These are phyloP conservation scores for Solanum microdontum DNA, from an alignment of 257 asterid genomes.

Conservation along the genomic window DNA sequence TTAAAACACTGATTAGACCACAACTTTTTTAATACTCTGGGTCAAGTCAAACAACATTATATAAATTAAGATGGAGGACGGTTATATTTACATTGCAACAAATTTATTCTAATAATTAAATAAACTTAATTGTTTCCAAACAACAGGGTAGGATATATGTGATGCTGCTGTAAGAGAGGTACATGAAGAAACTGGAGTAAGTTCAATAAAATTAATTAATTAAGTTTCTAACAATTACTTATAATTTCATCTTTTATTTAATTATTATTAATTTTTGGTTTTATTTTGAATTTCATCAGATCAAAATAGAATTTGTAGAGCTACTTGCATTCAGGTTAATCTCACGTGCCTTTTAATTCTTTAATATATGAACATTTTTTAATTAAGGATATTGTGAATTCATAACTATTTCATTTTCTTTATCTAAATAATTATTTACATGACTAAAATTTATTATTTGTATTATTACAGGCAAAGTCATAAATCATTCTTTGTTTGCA, in stretches of 20 bases:
- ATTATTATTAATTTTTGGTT: background rate
- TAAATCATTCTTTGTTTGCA: conserved; percentile 69
- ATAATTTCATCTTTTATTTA: background rate
- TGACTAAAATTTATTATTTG: background rate
- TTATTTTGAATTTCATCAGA: conserved; percentile 25
- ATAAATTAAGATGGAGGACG: too few species aligned
- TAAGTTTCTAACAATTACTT: background rate
- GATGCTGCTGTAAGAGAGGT: conserved; percentile 92
- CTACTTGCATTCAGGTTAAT: conserved; percentile 64
- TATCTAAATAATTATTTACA: background rate
- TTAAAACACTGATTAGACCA: too few species aligned
- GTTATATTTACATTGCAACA: background rate
- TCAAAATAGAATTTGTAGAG: conserved; percentile 63
- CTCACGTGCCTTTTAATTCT: background rate
- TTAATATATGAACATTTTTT: background rate
- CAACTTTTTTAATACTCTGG: too few species aligned
- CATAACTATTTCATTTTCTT: background rate
- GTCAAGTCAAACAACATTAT: too few species aligned
- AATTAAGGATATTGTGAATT: background rate
- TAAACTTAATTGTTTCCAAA: background rate
- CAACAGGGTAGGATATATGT: conserved; percentile 73
- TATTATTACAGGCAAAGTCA: conserved; percentile 28
- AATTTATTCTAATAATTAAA: background rate
- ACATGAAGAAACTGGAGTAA: conserved; percentile 92
- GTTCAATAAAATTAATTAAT: background rate